Conservation (phyloP, 768 basidiomycete species). For the Lactarius sp. region DNA sequence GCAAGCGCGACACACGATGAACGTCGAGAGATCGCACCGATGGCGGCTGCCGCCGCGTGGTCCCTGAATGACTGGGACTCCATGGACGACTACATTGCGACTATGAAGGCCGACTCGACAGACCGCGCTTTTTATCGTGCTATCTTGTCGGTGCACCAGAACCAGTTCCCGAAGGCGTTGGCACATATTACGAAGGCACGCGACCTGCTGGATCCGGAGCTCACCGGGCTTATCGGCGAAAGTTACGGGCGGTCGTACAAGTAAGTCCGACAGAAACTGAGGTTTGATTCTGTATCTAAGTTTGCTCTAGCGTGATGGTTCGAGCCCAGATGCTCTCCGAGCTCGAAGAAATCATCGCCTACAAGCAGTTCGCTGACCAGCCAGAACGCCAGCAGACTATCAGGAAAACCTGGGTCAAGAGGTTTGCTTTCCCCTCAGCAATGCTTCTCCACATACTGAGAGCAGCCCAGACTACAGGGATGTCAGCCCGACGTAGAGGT, state of each 20-base stretch:
- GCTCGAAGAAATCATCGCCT: constrained; percentile 93
- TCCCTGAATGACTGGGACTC: constrained; percentile 94
- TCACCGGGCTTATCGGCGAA: constrained; percentile 89
- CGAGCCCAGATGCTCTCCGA: constrained; percentile 98
- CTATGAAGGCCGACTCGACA: constrained; percentile 89
- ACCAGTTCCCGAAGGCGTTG: constrained; percentile 89
- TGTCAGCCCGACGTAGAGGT: constrained; percentile 98
- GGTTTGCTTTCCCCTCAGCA: constrained; percentile 44
- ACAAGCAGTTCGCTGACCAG: constrained; percentile 92
- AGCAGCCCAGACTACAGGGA: constrained; percentile 68
- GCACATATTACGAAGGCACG: constrained; percentile 89
- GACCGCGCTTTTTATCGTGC: constrained; percentile 96
- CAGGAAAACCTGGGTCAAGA: constrained; percentile 95
- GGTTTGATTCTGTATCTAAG: constrained; percentile 10
- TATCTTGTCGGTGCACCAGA: constrained; percentile 92
- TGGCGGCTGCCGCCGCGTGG: constrained; percentile 98
- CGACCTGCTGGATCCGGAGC: constrained; percentile 85
- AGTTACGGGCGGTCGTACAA: constrained; percentile 97
- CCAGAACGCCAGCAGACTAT: constrained; percentile 88
- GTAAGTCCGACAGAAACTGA: constrained; percentile 42
- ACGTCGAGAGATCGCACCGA: constrained; percentile 86
- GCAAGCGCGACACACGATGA: constrained; percentile 74
- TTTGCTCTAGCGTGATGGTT: constrained; percentile 71
- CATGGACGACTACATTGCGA: constrained; percentile 95
- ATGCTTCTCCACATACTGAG: not conserved